Conservation (phyloP, 345 rosid species). For the Citrus trifoliata region DNA sequence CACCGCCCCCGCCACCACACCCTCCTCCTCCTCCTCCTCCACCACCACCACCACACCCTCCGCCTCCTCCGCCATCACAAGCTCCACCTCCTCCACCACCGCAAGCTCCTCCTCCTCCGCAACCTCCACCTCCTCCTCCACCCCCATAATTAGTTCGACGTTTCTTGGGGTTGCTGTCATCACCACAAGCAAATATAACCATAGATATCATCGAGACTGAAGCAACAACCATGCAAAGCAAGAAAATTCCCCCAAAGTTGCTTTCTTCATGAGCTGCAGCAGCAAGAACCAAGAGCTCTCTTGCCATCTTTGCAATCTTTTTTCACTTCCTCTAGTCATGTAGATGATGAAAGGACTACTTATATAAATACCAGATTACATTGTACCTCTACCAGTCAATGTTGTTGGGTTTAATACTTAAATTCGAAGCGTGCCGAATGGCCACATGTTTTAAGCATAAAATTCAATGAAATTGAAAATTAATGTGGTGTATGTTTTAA, state of each 20-base stretch:
- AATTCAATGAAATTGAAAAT: too few species aligned
- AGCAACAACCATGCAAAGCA: constrained; percentile 10
- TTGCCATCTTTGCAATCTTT: background rate
- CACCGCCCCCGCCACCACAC: background rate
- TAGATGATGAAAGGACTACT: background rate
- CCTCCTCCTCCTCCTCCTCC: background rate
- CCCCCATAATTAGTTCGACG: background rate
- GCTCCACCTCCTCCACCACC: background rate
- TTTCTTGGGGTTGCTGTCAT: background rate
- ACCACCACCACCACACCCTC: background rate
- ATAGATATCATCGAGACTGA: constrained; percentile 17
- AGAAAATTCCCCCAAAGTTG: constrained; percentile 4
- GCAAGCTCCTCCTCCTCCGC: background rate
- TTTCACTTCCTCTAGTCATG: background rate
- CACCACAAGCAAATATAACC: constrained; percentile 22
- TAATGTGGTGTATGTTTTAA: too few species aligned
- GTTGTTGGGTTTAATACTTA: too few species aligned
- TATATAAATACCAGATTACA: too few species aligned
- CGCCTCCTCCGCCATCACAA: background rate
- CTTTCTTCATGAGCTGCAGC: background rate
- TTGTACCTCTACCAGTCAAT: too few species aligned
- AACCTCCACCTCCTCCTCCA: background rate
- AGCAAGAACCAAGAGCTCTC: background rate
- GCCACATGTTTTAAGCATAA: background rate
- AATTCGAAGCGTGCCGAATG: background rate